Evolutionary conservation across 176 grass and related monocot species (phyloP).

Genomic region (Coix lacrymajobi): DNA sequence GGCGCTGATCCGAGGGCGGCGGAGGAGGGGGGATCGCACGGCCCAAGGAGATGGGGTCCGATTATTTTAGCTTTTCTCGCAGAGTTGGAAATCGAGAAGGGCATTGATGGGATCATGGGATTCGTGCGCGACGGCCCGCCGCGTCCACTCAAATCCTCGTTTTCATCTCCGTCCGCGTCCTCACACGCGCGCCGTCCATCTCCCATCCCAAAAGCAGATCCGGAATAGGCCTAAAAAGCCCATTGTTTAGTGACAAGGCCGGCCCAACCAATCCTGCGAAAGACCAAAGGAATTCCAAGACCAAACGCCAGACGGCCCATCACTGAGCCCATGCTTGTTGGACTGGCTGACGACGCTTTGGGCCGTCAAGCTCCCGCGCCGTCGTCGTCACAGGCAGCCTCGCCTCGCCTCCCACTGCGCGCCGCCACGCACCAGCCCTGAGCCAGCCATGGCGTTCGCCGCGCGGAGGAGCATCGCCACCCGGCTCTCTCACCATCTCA

Average conservation of each 20-base stretch:
- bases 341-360: background rate
- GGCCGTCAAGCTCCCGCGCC: background rate
- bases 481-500: conserved; percentile 11
- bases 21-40: conserved; percentile 34
- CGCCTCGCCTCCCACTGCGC: background rate
- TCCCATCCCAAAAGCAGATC: background rate
- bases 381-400: background rate
- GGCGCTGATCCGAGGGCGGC: conserved; percentile 39
- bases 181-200: background rate
- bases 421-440: background rate
- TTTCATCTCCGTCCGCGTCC: background rate
- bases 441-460: conserved; percentile 41
- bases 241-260: background rate
- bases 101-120: conserved; percentile 48
- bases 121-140: conserved; percentile 50
- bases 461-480: conserved; percentile 35
- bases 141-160: conserved; percentile 21
- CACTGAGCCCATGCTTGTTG: background rate
- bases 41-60: conserved; percentile 18
- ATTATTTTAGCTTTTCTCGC: conserved; percentile 2
- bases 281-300: background rate
- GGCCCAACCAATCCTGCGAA: background rate
- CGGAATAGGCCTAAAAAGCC: background rate
- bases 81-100: conserved; percentile 9
- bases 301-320: background rate